A percentile compares a stretch with the other conserved stretches of the same genome.
These are phyloP conservation scores for Mallotus nudiflorus DNA, from an alignment of 345 rosid genomes.

Conservation along the genomic window DNA sequence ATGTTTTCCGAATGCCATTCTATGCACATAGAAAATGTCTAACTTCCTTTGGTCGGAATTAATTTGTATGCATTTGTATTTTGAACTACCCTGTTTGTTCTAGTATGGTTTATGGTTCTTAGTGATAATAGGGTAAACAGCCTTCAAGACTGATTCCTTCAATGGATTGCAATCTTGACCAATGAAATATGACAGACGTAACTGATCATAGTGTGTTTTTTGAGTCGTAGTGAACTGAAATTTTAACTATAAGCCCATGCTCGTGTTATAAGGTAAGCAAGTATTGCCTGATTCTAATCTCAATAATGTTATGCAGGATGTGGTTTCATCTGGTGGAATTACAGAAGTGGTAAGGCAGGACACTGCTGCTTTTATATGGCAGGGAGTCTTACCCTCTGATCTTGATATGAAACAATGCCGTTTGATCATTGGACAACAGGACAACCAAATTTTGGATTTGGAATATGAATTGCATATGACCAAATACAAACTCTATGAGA, in stretches of 20 bases:
- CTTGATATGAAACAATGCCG: constrained; percentile 68
- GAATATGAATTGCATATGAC: constrained; percentile 64
- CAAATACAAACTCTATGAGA: constrained; percentile 66
- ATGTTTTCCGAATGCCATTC: background rate
- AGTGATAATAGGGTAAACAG: no score
- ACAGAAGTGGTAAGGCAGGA: constrained; percentile 35
- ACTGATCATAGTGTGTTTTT: background rate
- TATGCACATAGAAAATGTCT: background rate
- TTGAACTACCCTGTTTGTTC: no score
- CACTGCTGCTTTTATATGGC: constrained; percentile 42
- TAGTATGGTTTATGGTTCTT: no score
- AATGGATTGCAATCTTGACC: background rate
- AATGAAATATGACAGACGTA: background rate
- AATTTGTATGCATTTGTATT: background rate
- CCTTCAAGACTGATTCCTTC: background rate
- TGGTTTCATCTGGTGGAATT: constrained; percentile 26
- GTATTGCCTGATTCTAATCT: constrained; percentile 8
- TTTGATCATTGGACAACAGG: constrained; percentile 76
- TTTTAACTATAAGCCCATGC: background rate
- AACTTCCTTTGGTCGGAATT: background rate
- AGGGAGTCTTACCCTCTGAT: constrained; percentile 67
- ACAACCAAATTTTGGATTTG: constrained; percentile 70
- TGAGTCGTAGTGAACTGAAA: background rate
- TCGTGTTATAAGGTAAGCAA: background rate
- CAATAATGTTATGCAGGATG: constrained; percentile 29